Base-by-base conservation (phyloP, 805 yeast species). In the Metschnikowia henanensis region DNA sequence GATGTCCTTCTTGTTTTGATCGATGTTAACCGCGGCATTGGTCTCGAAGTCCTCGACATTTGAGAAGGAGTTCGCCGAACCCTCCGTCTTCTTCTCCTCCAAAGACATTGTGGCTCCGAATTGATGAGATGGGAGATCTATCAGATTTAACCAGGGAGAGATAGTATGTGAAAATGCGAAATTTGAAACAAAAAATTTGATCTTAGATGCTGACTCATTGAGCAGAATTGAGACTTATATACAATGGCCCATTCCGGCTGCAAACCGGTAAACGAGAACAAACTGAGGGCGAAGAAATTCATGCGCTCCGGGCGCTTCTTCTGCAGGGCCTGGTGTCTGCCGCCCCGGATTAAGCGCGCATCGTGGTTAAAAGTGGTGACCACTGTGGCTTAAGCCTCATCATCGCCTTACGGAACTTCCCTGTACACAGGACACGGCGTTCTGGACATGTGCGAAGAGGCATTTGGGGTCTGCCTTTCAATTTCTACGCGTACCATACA, bases 1-100 rank as follows among this genome's bases (percentile, higher is more conserved):
- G 39, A 73, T 72, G 38, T 70, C 65, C 56, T 74, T 75, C 39
- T 56, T 60, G 59, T 73, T 73, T 45, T 68, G 61, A 50, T 74
- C 79, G 15, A 71, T 39, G 51, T 69, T 62, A 23, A 70, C 67
- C 35, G 66, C 62, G 23, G 50, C 49, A 18, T 43, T 43, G 25
- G 50, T 33, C 40, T 52, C 54, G 30, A 44, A 39, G 36, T 52
- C 56, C 39, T 45, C 49, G n/a, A 40, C 33, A 22, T 35, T 36
- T 12, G 41, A 31, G 23, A 45, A 30, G 26, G 35, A 30, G 20
- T 37, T 43, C 28, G 28, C 43, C 15, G 48, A 40, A 10, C 23
- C 22, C 17, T 38, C 49, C 31, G 47, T 33, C 32, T 48, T 50
- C 43, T 50, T 48, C 25, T 50, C 49, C 36, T 48, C 50, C 37